These are phyloP conservation scores for thale cress (Arabidopsis thaliana) DNA, from an alignment of 345 rosid genomes.

Conservation along the genomic window DNA sequence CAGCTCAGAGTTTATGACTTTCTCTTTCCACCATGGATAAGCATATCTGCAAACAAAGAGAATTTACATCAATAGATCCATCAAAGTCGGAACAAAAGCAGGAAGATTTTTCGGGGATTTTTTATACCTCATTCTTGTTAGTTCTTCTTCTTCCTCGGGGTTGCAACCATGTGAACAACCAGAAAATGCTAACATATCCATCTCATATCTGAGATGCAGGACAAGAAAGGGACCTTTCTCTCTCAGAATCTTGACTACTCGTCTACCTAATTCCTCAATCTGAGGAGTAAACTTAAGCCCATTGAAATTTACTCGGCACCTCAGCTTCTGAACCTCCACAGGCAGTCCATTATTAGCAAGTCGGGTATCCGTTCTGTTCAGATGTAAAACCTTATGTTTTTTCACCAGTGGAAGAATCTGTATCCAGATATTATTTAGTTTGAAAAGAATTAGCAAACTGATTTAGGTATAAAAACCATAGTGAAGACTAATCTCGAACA, in stretches of 20 bases:
- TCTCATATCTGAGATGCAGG: constrained; percentile 95
- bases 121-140: constrained; percentile 80
- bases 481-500: background rate
- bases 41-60: constrained; percentile 64
- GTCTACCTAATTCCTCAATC: constrained; percentile 86
- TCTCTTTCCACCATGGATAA: constrained; percentile 88
- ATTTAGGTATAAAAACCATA: constrained; percentile 11
- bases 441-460: background rate
- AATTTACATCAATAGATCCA: constrained; percentile 20
- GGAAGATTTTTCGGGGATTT: background rate
- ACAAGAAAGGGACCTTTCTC: constrained; percentile 87
- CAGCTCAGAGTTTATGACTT: constrained; percentile 76
- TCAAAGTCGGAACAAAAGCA: constrained; percentile 21
- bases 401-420: constrained; percentile 92
- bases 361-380: constrained; percentile 90
- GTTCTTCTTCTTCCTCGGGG: constrained; percentile 74
- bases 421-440: constrained; percentile 33
- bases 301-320: constrained; percentile 87
- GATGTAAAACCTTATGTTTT: constrained; percentile 82
- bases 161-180: constrained; percentile 96
- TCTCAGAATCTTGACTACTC: constrained; percentile 67
- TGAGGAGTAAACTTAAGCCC: constrained; percentile 78
- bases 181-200: constrained; percentile 98
- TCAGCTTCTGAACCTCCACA: constrained; percentile 79
- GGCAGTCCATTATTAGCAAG: constrained; percentile 89